Conservation (phyloP, 2,329 filamentous ascomycete genomes). For the Tolypocladium album region DNA sequence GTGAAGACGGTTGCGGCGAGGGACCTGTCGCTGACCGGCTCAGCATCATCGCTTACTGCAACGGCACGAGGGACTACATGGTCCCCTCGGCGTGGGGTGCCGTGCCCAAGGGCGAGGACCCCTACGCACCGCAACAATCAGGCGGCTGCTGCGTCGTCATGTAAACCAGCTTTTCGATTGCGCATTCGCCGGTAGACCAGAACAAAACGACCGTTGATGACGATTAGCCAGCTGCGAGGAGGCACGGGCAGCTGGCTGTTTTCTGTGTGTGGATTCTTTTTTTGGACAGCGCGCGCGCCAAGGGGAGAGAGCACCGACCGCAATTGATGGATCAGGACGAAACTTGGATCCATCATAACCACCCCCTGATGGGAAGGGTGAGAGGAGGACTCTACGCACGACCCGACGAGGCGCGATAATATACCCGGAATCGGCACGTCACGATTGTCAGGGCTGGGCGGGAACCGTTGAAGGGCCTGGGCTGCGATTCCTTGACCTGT, state of each 20-base stretch:
- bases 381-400: not conserved
- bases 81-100: slow-evolving; percentile 93
- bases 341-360: not conserved
- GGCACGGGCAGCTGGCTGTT: not conserved
- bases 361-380: not conserved
- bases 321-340: not conserved
- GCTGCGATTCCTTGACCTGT: not conserved
- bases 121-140: slow-evolving; percentile 92
- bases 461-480: not conserved
- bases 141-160: slow-evolving; percentile 93
- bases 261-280: not conserved
- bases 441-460: not conserved
- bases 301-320: not conserved
- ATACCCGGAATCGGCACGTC: slow-evolving; percentile 2
- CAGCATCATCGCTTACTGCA: slow-evolving; percentile 96
- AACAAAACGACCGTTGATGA: not conserved
- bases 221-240: not conserved
- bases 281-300: not conserved
- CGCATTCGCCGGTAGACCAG: not conserved
- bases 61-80: slow-evolving; percentile 98
- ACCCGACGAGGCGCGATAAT: not conserved
- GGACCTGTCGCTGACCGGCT: not conserved
- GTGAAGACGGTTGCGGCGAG: not conserved
- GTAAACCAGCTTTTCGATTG: slow-evolving; percentile 36
- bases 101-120: slow-evolving; percentile 90